These are phyloP conservation scores for Xylaria multiplex DNA, from an alignment of 2,329 filamentous ascomycete species.

Conservation along the genomic window DNA sequence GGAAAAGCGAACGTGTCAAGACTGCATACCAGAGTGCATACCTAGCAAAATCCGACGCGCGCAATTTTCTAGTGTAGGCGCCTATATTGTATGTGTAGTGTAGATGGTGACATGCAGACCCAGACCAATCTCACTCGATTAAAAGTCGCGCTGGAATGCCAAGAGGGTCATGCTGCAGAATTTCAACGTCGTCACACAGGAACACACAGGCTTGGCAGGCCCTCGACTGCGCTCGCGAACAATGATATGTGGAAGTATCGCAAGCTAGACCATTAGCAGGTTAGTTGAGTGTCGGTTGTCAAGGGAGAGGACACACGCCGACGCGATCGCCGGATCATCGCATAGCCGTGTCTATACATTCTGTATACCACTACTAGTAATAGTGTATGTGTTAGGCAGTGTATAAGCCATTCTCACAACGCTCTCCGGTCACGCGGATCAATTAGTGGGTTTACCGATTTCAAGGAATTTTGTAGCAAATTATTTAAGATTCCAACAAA, in stretches of 20 bases:
- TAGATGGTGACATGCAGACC: slow-evolving; percentile 25
- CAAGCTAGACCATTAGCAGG: slow-evolving; percentile 13
- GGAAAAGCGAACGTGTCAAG: slow-evolving; percentile 26
- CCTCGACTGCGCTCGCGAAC: slow-evolving; percentile 12
- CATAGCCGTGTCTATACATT: slow-evolving; percentile 1
- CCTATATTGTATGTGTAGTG: slow-evolving; percentile 11
- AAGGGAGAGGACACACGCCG: background rate
- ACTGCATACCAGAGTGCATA: slow-evolving; percentile 11
- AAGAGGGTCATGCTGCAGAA: slow-evolving; percentile 36
- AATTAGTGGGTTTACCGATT: slow-evolving; percentile 8
- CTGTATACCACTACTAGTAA: background rate
- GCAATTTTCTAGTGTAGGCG: slow-evolving; percentile 17
- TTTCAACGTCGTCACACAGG: slow-evolving; percentile 35
- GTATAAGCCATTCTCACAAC: background rate
- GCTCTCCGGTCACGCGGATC: slow-evolving; percentile 7
- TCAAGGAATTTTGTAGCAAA: background rate
- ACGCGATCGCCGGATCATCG: slow-evolving; percentile 11
- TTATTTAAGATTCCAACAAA: slow-evolving; percentile 6
- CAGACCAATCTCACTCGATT: slow-evolving; percentile 28
- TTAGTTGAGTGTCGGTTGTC: background rate
- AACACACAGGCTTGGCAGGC: slow-evolving; percentile 9
- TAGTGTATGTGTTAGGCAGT: background rate
- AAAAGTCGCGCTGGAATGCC: slow-evolving; percentile 27
- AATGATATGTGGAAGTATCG: slow-evolving; percentile 14
- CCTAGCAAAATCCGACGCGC: slow-evolving; percentile 6